These are phyloP conservation scores for Mycena galopus DNA, from an alignment of 768 basidiomycete species.

Conservation along the genomic window DNA sequence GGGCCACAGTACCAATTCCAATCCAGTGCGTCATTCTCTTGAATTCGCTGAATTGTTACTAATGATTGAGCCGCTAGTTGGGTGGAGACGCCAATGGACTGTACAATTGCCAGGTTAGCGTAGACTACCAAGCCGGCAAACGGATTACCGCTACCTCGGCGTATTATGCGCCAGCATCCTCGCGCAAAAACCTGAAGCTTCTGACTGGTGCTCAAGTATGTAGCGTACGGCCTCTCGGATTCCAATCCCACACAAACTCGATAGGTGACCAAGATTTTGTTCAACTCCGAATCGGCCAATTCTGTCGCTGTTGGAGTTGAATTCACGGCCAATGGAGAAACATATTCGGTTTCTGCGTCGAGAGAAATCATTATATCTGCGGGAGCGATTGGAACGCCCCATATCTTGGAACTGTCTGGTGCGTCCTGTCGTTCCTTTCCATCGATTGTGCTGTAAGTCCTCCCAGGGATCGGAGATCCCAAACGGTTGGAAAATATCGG, in stretches of 20 bases:
- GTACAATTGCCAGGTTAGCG: neutral
- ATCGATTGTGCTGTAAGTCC: too few species aligned
- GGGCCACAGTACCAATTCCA: slow-evolving; percentile 9
- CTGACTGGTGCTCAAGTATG: slow-evolving; percentile 20
- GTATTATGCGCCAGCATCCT: slow-evolving; percentile 5
- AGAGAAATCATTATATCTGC: slow-evolving; percentile 20
- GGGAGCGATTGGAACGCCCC: slow-evolving; percentile 12
- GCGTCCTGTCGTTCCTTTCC: neutral
- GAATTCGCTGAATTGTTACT: neutral
- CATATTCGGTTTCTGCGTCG: neutral
- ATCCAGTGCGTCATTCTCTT: slow-evolving; percentile 11
- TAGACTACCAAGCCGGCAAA: too few species aligned
- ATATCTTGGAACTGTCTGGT: slow-evolving; percentile 28
- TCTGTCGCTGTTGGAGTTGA: slow-evolving; percentile 15
- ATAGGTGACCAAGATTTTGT: slow-evolving; percentile 26
- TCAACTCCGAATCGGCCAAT: slow-evolving; percentile 15
- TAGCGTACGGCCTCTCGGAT: neutral
- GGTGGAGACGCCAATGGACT: slow-evolving; percentile 6
- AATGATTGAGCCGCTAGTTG: neutral
- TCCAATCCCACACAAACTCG: neutral
- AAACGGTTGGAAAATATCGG: slow-evolving; percentile 28
- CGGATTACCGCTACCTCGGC: slow-evolving; percentile 8
- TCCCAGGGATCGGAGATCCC: slow-evolving; percentile 39
- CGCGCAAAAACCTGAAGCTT: slow-evolving; percentile 9
- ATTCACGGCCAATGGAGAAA: neutral